Percentiles rank a stretch among this genome's conserved stretches.
These are phyloP conservation scores for Alternaria ethzedia DNA, from an alignment of 2,329 filamentous ascomycete genomes.

Conservation along the genomic window DNA sequence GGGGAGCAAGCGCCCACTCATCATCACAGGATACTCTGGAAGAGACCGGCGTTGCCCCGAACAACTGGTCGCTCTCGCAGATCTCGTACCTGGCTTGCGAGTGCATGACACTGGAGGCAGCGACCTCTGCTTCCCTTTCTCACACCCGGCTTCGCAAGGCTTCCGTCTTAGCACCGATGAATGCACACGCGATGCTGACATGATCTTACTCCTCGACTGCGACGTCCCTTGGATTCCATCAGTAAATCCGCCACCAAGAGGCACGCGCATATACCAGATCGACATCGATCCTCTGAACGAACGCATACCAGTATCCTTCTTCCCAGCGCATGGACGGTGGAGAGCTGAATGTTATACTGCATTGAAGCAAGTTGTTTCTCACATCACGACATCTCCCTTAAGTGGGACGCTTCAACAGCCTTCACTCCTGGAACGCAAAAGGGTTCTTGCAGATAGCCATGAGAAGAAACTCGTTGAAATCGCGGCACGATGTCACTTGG, in stretches of 20 bases:
- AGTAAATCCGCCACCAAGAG: not conserved
- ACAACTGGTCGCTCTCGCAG: not conserved
- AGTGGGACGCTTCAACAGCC: not conserved
- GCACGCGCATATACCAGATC: not conserved
- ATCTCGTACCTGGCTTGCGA: not conserved
- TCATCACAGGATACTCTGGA: not conserved
- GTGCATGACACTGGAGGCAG: not conserved
- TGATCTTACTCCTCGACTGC: not conserved
- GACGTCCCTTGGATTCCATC: not conserved
- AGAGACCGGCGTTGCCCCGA: not conserved
- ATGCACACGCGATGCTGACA: not conserved
- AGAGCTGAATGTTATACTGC: not conserved
- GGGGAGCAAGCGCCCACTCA: not conserved
- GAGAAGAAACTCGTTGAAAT: not conserved
- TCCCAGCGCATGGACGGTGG: not conserved
- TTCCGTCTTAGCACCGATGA: conserved; percentile 17
- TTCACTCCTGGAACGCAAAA: not conserved
- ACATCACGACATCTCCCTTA: not conserved
- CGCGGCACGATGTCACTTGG: not conserved
- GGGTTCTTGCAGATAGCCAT: not conserved
- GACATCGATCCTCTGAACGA: not conserved
- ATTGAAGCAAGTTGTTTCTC: not conserved
- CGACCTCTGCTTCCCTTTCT: not conserved
- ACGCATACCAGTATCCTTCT: not conserved
- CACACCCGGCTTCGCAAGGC: conserved; percentile 24